These are phyloP conservation scores for Trichoderma atrobrunneum DNA, from an alignment of 2,329 filamentous ascomycete species.

Conservation along the genomic window DNA sequence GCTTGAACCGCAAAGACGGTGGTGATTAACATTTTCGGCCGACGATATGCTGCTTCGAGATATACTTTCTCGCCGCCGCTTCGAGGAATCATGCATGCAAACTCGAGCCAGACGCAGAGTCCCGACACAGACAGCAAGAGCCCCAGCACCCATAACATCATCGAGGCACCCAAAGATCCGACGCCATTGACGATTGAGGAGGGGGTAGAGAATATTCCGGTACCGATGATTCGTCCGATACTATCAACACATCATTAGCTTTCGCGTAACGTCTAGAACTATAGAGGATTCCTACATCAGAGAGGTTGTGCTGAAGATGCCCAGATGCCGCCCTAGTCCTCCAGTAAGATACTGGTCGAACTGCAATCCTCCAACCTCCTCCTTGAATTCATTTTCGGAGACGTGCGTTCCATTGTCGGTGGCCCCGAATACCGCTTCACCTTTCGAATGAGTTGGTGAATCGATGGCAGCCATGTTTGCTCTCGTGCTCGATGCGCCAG, in stretches of 20 bases:
- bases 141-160: conserved; percentile 24
- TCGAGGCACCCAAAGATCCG: conserved; percentile 24
- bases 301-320: conserved; percentile 24
- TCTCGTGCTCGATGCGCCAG: background rate
- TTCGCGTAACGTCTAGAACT: background rate
- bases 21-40: conserved; percentile 23
- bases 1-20: conserved; percentile 23
- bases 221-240: conserved; percentile 26
- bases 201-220: conserved; percentile 25
- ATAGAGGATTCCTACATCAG: conserved; percentile 19
- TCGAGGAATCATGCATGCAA: conserved; percentile 24
- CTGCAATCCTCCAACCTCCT: conserved; percentile 21
- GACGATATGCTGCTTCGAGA: conserved; percentile 21
- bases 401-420: background rate
- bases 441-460: background rate
- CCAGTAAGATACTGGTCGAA: conserved; percentile 26
- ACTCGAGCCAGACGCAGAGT: conserved; percentile 22
- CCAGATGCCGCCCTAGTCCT: conserved; percentile 25
- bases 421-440: background rate
- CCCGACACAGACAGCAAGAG: conserved; percentile 21
- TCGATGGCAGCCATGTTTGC: background rate
- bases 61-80: conserved; percentile 24
- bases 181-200: conserved; percentile 24
- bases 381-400: conserved; percentile 15
- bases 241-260: background rate